Evolutionary conservation across 164 flowering plant genomes (phyloP).

Genomic region (Annona squamosa): DNA sequence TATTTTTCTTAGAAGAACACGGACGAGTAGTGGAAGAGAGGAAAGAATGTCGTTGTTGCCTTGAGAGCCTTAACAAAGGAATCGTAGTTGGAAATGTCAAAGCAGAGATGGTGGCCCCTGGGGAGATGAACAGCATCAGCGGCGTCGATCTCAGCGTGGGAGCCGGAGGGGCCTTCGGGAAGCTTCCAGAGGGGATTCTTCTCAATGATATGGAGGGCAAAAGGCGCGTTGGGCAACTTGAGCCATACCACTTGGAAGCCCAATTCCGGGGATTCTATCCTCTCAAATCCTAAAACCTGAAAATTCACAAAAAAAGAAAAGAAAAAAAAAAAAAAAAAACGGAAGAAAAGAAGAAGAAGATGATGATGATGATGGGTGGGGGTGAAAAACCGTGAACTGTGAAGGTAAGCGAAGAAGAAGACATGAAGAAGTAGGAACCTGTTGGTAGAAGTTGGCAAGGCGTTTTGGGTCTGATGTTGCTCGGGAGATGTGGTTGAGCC

Average conservation of each 20-base stretch:
- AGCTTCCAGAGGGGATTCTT: conserved; percentile 46
- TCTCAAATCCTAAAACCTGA: conserved; percentile 83
- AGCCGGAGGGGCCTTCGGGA: conserved; percentile 68
- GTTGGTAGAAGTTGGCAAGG: conserved; percentile 73
- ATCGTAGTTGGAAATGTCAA: conserved; percentile 64
- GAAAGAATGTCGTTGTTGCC: conserved; percentile 22
- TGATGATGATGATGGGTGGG: background rate
- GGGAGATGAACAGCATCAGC: conserved; percentile 69
- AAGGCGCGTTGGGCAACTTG: conserved; percentile 27
- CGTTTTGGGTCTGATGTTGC: conserved; percentile 72
- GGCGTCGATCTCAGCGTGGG: conserved; percentile 37
- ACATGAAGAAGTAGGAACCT: conserved; percentile 34
- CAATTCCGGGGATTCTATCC: conserved; percentile 57
- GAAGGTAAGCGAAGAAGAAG: background rate
- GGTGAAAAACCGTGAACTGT: background rate
- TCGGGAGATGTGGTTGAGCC: conserved; percentile 66
- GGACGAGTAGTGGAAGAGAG: no score
- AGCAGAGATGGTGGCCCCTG: conserved; percentile 74
- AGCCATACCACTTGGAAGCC: conserved; percentile 75
- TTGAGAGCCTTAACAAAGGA: conserved; percentile 52
- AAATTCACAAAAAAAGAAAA: background rate
- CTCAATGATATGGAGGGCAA: conserved; percentile 62
- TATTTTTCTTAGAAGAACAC: no score
- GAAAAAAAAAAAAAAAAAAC: background rate
- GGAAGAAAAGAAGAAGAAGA: background rate